Evolutionary conservation across 176 grass and related monocot genomes (phyloP).

Genomic region (Rhynchospora pubera): DNA sequence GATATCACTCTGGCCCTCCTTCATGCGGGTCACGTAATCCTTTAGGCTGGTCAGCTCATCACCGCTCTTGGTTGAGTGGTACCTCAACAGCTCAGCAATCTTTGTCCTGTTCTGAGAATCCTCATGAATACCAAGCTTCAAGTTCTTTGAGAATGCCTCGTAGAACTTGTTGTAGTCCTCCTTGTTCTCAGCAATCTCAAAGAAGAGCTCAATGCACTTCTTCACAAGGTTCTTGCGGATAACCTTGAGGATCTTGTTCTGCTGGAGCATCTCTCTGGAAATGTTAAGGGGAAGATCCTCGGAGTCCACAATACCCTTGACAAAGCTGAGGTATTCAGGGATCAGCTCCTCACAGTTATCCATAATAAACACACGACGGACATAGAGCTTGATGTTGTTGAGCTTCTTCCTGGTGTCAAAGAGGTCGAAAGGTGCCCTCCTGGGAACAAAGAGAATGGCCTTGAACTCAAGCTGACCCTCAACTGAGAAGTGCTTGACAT

Average conservation of each 20-base stretch:
- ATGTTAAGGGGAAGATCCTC: slow-evolving; percentile 98
- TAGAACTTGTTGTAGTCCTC: slow-evolving; percentile 99
- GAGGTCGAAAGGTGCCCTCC: slow-evolving; percentile 90
- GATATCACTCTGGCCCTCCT: slow-evolving; percentile 94
- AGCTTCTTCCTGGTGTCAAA: slow-evolving; percentile 91
- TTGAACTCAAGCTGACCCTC: slow-evolving; percentile 98
- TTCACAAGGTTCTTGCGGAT: slow-evolving; percentile 94
- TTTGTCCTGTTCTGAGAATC: slow-evolving; percentile 82
- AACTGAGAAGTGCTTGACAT: slow-evolving; percentile 96
- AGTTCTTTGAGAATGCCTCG: slow-evolving; percentile 96
- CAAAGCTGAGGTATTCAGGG: slow-evolving; percentile 82
- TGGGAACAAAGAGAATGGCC: slow-evolving; percentile 88
- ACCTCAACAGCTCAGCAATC: slow-evolving; percentile 81
- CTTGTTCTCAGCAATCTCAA: slow-evolving; percentile 97
- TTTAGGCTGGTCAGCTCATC: slow-evolving; percentile 98
- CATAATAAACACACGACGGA: slow-evolving; percentile 95
- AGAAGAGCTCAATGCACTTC: slow-evolving; percentile 96
- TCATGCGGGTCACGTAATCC: slow-evolving; percentile 98
- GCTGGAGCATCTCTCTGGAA: slow-evolving; percentile 89
- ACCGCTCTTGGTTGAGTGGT: slow-evolving; percentile 93
- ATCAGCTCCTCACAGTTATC: slow-evolving; percentile 97
- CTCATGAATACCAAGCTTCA: slow-evolving; percentile 91
- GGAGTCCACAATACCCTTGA: slow-evolving; percentile 95
- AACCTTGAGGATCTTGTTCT: slow-evolving; percentile 98
- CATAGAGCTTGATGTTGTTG: slow-evolving; percentile 98